Evolutionary conservation across 116 monocot species (phyloP), one percentile per base, ranked within the genome.

Genomic region (Zostera marina): DNA sequence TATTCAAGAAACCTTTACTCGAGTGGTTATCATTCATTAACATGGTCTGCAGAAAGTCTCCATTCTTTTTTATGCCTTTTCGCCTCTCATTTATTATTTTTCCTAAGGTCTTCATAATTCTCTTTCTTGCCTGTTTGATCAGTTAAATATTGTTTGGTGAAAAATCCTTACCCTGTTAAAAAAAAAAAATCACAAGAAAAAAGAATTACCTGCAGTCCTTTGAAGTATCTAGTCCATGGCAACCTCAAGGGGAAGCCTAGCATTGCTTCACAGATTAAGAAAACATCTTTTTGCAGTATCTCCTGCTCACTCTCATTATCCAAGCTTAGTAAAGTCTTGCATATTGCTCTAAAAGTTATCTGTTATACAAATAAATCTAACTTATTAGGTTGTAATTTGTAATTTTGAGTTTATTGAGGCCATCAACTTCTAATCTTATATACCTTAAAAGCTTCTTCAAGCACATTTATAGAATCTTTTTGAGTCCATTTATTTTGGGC

Each of bases 341-440:
- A 89, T 64, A 89, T 78, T 10, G 89, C 81, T 53, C 47, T 68
- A 62, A 84, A 89, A 0, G 78, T 89, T 43, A 84, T 71, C 81
- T 84, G 56, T 52, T 17, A 61, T 40, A 51, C 32, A 44, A 54
- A 55, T 38, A 25, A 7, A 7, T 55, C 0, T 5, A 0, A 32
- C 32, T 32, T 32, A 0, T 32, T 32, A 5, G 32, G 32, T 32
- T 32, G 32, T 32, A 32, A 32, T 5, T 32, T 32, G 32, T 32
- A 0, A 32, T 32, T 32, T 5, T n/a, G n/a, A 12, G 10, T 54
- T 54, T 32, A 54, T 14, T 20, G 19, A 19, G 51, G 5, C 25
- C 23, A 32, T 4, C 15, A 54, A 54, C 25, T 25, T 54, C 26
- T 54, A 3, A 40, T 41, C 7, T 16, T 41, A 7, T 9, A 40